Conservation (phyloP, 2,329 filamentous ascomycete species). For the Trichoderma gracile region DNA sequence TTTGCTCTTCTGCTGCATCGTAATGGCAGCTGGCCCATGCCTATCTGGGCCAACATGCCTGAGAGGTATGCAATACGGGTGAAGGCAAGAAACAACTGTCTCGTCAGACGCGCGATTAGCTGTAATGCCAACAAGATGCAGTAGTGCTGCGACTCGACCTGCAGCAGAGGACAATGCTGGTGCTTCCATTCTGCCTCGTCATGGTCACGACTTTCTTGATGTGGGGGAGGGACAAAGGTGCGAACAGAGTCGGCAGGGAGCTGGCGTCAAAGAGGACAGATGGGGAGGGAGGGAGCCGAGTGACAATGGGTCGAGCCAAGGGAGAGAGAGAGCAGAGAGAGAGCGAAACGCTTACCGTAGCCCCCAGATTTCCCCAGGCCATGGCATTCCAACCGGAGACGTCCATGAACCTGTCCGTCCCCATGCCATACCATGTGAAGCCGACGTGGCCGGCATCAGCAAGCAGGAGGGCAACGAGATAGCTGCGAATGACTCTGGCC, state of each 20-base stretch:
- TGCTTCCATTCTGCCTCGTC: background rate
- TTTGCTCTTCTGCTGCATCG: conserved; percentile 19
- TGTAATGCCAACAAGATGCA: background rate
- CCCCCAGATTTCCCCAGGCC: conserved; percentile 72
- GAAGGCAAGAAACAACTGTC: conserved; percentile 55
- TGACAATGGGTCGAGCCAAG: background rate
- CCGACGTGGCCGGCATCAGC: conserved; percentile 69
- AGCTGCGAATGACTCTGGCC: conserved; percentile 64
- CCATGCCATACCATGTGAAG: conserved; percentile 60
- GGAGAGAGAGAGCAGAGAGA: no score
- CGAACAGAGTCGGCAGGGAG: background rate
- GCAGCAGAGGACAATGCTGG: background rate
- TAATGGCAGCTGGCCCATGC: background rate
- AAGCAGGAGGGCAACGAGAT: conserved; percentile 64
- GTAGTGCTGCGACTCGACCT: background rate
- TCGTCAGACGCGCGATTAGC: conserved; percentile 15
- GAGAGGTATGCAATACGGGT: conserved; percentile 59
- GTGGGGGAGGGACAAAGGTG: background rate
- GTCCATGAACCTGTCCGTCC: conserved; percentile 54
- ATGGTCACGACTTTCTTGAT: background rate
- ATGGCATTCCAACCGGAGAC: conserved; percentile 65
- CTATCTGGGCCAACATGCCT: conserved; percentile 58
- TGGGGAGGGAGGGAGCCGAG: background rate
- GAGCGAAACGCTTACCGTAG: conserved; percentile 52
- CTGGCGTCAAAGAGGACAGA: background rate